Conservation (phyloP, 2,329 filamentous ascomycete genomes). For the Cephalotrichum gorgonifer region DNA sequence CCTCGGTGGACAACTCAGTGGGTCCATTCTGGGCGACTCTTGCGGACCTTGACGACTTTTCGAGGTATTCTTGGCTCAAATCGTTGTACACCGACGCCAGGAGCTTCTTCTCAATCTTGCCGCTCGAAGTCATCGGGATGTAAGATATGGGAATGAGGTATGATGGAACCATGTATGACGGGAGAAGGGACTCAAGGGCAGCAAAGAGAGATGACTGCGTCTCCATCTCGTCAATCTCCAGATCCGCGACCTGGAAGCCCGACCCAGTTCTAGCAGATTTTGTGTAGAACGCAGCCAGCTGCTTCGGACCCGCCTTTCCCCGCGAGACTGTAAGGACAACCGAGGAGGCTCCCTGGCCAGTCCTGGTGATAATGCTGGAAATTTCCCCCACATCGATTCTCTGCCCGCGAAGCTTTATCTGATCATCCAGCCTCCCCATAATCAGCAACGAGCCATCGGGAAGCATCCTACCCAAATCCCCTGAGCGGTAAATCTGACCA, state of each 20-base stretch:
- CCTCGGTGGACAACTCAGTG: conserved; percentile 39
- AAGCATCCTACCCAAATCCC: conserved; percentile 72
- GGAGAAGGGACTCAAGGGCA: conserved; percentile 44
- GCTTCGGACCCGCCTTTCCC: conserved; percentile 27
- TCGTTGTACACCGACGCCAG: conserved; percentile 37
- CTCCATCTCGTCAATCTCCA: neutral
- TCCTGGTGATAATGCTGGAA: conserved; percentile 41
- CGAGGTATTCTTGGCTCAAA: conserved; percentile 35
- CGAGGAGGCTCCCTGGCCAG: conserved; percentile 45
- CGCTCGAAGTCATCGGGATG: conserved; percentile 63
- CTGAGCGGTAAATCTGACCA: conserved; percentile 71
- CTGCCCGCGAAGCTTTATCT: conserved; percentile 74
- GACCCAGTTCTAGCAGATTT: conserved; percentile 4
- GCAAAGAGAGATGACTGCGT: conserved; percentile 34
- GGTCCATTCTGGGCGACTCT: conserved; percentile 19
- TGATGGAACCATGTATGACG: conserved; percentile 71
- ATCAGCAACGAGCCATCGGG: conserved; percentile 67
- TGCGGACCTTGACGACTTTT: conserved; percentile 15
- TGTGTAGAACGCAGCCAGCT: conserved; percentile 62
- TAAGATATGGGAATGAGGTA: conserved; percentile 58
- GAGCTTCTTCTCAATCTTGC: conserved; percentile 57
- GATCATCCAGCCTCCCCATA: conserved; percentile 63
- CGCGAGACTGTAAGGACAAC: conserved; percentile 47
- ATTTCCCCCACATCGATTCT: conserved; percentile 73
- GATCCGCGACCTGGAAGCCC: conserved; percentile 24